Evolutionary conservation across 192 early-diverging fungal genomes (phyloP).

Genomic region (Gamsiella multidivaricata): DNA sequence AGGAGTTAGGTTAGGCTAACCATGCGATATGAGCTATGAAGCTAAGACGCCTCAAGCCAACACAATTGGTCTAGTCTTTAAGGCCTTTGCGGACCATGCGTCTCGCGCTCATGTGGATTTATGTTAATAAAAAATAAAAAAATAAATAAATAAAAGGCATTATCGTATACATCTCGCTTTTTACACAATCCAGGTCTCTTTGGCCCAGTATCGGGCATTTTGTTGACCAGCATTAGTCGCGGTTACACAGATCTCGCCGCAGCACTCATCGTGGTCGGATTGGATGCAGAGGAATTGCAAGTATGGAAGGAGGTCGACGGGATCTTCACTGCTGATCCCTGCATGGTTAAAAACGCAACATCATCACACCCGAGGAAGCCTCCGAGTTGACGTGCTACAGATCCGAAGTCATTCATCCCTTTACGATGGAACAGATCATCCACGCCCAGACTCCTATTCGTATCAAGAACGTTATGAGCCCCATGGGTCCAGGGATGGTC

Average conservation of each 20-base stretch:
- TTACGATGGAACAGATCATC: conserved; percentile 99
- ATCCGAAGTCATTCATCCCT: conserved; percentile 94
- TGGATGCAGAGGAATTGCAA: conserved; percentile 90
- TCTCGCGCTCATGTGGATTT: too few species aligned
- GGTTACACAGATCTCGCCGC: conserved; percentile 98
- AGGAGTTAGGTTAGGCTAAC: too few species aligned
- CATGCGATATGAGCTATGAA: too few species aligned
- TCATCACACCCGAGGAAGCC: conserved; percentile 97
- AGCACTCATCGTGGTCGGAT: conserved; percentile 89
- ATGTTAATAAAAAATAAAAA: too few species aligned
- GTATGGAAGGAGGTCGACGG: conserved; percentile 99
- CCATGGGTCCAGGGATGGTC: conserved; percentile 87
- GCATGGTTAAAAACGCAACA: conserved; percentile 89
- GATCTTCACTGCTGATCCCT: conserved; percentile 98
- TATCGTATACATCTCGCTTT: not conserved
- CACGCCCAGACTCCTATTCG: conserved; percentile 95
- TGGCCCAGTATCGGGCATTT: conserved; percentile 91
- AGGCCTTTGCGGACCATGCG: too few species aligned
- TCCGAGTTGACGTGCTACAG: conserved; percentile 98
- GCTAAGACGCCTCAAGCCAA: too few species aligned
- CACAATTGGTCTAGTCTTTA: too few species aligned
- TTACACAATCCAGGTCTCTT: conserved; percentile 74
- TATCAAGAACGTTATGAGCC: conserved; percentile 98
- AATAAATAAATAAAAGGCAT: too few species aligned
- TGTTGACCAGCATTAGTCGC: conserved; percentile 90